Conservation (phyloP, 2,329 filamentous ascomycete species). For the Aspergillus neotritici region DNA sequence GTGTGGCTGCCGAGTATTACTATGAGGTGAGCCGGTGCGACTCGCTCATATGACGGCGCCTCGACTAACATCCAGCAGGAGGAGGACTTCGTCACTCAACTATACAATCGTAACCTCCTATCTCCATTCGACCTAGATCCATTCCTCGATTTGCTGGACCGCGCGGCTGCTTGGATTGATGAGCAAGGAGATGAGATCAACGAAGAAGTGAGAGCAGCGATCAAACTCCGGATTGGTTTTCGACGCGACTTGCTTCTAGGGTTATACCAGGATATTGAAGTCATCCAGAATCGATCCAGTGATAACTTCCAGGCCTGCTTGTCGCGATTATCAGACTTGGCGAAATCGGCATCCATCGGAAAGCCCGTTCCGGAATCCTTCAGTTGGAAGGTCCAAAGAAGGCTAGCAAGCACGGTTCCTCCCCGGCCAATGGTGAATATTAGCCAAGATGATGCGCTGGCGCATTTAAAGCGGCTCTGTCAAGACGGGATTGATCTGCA, state of each 20-base stretch:
- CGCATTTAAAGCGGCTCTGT: slow-evolving; percentile 64
- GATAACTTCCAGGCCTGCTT: slow-evolving; percentile 30
- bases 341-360: slow-evolving; percentile 57
- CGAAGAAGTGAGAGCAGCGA: slow-evolving; percentile 45
- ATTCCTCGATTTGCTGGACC: slow-evolving; percentile 51
- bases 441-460: slow-evolving; percentile 64
- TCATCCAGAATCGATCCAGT: slow-evolving; percentile 26
- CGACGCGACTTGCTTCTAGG: slow-evolving; percentile 48
- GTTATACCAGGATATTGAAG: slow-evolving; percentile 34
- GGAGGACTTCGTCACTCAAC: slow-evolving; percentile 92
- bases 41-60: background rate
- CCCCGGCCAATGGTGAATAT: slow-evolving; percentile 81
- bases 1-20: slow-evolving; percentile 76
- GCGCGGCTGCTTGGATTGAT: slow-evolving; percentile 51
- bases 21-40: slow-evolving; percentile 62
- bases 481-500: slow-evolving; percentile 65
- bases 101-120: slow-evolving; percentile 75
- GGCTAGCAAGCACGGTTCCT: slow-evolving; percentile 86
- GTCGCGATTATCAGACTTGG: slow-evolving; percentile 49
- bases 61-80: slow-evolving; percentile 52
- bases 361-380: slow-evolving; percentile 70
- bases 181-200: slow-evolving; percentile 28
- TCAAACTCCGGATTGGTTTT: slow-evolving; percentile 61
- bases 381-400: slow-evolving; percentile 84
- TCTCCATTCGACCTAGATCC: slow-evolving; percentile 54